Evolutionary conservation across 2,329 filamentous ascomycete species (phyloP), one percentile per base, ranked within the genome.

Genomic region (Ophiostoma himal-ulmi): DNA sequence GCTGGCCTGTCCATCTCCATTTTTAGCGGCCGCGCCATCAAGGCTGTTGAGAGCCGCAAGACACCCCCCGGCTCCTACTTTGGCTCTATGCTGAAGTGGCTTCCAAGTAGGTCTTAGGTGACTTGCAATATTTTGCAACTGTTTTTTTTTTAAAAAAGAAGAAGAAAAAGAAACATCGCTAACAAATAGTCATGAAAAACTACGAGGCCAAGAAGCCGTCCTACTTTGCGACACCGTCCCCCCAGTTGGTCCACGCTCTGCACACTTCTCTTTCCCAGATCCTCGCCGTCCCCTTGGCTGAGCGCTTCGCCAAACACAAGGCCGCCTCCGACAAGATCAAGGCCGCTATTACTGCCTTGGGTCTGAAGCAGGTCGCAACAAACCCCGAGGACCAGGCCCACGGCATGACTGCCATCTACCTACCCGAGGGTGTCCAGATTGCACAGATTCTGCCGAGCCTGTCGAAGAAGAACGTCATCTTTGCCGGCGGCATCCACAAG

Each of bases 141-240:
- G 30, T 48, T n/a, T 17, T 34, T 1, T 5, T 14, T 17, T 14
- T 44, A 5, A 3, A 14, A 14, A 39, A 10, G 10, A 39, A 39
- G 5, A 13, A 39, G 10, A 13, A 39, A 10, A 39, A 44, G 7
- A 5, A 20, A 44, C 7, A 14, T 5, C 11, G 6, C 34, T 64
- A 64, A 41, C 26, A 26, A 22, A 39, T 39, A 92, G 91, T 99
- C 81, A 98, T 99, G 94, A 89, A 95, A 83, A 98, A 97, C 83
- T 99, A 99, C 81, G 95, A 99, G 83, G 92, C 93, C 74, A 93
- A 94, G 84, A 99, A 98, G 83, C 88, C 95, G 52, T 96, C 93
- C 1, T 99, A 99, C 84, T 99, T 99, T 78, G 95, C 95, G 52
- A 99, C 95, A 1, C 95, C 95, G 0, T 93, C 94, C 5, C 95